A percentile compares a stretch with the other conserved stretches of the same genome.
Evolutionary conservation across 768 basidiomycete species (phyloP).

Genomic region (Boletus reticulatus): DNA sequence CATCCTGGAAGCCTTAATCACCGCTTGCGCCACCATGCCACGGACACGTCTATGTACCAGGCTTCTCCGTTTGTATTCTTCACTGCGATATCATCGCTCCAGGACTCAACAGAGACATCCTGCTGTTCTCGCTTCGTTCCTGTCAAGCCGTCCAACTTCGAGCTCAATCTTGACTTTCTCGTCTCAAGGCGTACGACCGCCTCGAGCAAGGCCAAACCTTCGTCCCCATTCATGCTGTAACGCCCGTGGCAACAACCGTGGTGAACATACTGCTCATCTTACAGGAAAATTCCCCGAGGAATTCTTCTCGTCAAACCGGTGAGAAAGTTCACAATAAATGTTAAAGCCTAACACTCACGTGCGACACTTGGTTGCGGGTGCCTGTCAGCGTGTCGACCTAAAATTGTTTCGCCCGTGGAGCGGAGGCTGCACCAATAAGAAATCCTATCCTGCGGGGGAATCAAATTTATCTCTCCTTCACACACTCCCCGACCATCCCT

Average conservation of each 20-base stretch:
- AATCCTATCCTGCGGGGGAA: background rate
- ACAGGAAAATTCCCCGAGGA: background rate
- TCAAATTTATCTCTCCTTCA: background rate
- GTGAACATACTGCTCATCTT: background rate
- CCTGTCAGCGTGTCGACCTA: background rate
- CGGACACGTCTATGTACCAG: conserved; percentile 15
- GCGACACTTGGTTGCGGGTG: background rate
- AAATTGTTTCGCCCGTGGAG: background rate
- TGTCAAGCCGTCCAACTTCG: conserved; percentile 12
- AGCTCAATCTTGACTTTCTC: conserved; percentile 2
- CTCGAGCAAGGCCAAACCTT: background rate
- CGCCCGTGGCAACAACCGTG: background rate
- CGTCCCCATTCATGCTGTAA: background rate
- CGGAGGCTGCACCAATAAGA: background rate
- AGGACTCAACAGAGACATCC: conserved; percentile 9
- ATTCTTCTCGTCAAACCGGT: conserved; percentile 13
- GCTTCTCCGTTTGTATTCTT: conserved; percentile 24
- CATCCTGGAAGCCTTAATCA: conserved; percentile 30
- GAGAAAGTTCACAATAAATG: conserved; percentile 16
- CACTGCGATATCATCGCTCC: conserved; percentile 29
- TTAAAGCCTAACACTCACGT: conserved; percentile 14
- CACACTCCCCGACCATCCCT: background rate
- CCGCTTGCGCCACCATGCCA: conserved; percentile 28
- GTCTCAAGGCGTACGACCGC: background rate
- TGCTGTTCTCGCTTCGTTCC: conserved; percentile 15